Percentiles rank a stretch among this genome's conserved stretches.
phyloP scores from a whole-genome alignment of 2,329 filamentous ascomycete species.

The Pseudocercospora cruenta region DNA sequence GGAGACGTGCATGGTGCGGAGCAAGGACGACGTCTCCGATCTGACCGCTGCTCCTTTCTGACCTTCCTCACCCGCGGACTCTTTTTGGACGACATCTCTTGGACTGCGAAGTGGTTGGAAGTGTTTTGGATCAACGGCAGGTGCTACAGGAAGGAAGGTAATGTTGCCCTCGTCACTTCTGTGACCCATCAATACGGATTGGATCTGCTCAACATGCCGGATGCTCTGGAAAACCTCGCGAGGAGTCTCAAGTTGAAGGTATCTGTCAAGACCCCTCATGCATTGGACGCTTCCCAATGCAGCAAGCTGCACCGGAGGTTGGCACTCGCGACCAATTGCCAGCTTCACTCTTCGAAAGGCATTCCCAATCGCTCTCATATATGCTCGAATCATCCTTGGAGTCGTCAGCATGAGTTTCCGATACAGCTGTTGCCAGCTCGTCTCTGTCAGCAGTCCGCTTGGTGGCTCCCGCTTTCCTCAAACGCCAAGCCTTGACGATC shows the following conservation, averaged over 20 bases:
- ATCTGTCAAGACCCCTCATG: too few relatives aligned
- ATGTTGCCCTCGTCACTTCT: constrained; percentile 1
- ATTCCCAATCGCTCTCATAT: neutral
- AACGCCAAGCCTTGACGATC: too few relatives aligned
- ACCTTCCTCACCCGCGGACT: neutral
- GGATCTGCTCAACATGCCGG: neutral
- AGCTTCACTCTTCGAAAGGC: too few relatives aligned
- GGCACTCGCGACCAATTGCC: too few relatives aligned
- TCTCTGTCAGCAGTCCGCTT: neutral
- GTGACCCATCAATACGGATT: neutral
- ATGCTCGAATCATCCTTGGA: neutral
- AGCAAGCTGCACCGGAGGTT: too few relatives aligned
- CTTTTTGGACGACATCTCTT: neutral
- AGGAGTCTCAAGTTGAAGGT: too few relatives aligned
- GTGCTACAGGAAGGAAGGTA: constrained; percentile 2
- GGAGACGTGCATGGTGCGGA: constrained; percentile 28
- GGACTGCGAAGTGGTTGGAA: neutral
- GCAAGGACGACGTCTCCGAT: constrained; percentile 22
- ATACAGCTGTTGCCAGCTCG: neutral
- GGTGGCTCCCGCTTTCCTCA: neutral
- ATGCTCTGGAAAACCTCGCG: neutral
- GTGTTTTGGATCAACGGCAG: neutral
- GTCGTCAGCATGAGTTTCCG: neutral
- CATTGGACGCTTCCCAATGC: too few relatives aligned
- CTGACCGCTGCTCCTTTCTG: constrained; percentile 12